Conservation (phyloP, 176 grass and related monocot genomes). For the Eragrostis curvula region DNA sequence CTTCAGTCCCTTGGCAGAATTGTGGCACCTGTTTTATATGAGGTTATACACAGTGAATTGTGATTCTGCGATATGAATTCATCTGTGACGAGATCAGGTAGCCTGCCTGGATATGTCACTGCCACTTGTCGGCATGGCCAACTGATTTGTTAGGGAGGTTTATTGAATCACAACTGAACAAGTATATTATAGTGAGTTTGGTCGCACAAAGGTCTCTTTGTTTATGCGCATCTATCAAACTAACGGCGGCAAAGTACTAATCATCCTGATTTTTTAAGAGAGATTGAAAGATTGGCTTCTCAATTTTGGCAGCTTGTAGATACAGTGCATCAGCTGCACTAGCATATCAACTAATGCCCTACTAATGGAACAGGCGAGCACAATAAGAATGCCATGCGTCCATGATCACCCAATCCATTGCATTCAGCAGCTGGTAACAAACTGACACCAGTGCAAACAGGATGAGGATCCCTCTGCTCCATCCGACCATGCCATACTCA, state of each 20-base stretch:
- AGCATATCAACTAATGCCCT: slow-evolving; percentile 24
- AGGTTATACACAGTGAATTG: not conserved
- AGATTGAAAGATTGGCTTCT: not conserved
- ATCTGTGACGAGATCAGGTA: not conserved
- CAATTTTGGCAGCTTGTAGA: not conserved
- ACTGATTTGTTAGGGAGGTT: not conserved
- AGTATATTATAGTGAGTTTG: not conserved
- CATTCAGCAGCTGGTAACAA: slow-evolving; percentile 6
- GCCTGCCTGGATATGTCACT: not conserved
- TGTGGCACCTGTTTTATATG: not conserved
- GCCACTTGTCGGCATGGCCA: not conserved
- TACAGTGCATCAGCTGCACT: not conserved
- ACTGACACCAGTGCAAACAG: slow-evolving; percentile 28
- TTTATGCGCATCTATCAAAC: not conserved
- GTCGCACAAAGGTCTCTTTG: not conserved
- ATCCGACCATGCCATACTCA: slow-evolving; percentile 51
- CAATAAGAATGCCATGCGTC: not conserved
- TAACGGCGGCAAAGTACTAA: not conserved
- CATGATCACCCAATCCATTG: not conserved
- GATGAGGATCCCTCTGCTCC: slow-evolving; percentile 42
- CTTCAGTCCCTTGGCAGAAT: not conserved
- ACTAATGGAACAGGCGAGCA: slow-evolving; percentile 42
- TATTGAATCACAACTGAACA: not conserved
- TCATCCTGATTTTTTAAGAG: not conserved
- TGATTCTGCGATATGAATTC: not conserved